Evolutionary conservation across 257 asterid genomes (phyloP).

Genomic region (Gynochthodes officinalis): DNA sequence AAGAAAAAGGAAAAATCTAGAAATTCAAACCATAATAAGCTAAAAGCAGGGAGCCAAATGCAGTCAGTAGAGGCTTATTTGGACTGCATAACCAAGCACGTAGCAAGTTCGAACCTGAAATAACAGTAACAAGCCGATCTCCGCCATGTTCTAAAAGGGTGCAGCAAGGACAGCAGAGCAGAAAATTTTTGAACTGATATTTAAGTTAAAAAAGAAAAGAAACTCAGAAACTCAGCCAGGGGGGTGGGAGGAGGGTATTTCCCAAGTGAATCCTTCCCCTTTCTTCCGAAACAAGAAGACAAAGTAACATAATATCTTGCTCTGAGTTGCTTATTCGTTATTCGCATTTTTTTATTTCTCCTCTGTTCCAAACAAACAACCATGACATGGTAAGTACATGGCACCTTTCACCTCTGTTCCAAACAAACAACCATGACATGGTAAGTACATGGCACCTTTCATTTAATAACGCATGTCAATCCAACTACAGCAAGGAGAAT

Average conservation of each 20-base stretch:
- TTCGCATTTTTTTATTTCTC: not conserved
- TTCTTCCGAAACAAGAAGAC: not conserved
- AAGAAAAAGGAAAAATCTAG: not conserved
- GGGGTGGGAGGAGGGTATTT: too few species aligned
- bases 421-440: too few species aligned
- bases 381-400: too few species aligned
- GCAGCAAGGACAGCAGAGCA: not conserved
- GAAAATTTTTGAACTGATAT: not conserved
- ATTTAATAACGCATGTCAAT: too few species aligned
- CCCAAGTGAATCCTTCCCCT: too few species aligned
- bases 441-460: too few species aligned
- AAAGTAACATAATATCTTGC: not conserved
- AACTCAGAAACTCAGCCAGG: too few species aligned
- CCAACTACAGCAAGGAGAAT: too few species aligned
- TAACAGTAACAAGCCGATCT: too few species aligned
- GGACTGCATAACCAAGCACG: not conserved
- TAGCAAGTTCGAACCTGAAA: too few species aligned
- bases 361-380: not conserved
- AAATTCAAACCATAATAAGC: not conserved
- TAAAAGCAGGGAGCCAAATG: not conserved
- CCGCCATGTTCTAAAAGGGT: not conserved
- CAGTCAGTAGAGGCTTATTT: not conserved
- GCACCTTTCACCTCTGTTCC: too few species aligned
- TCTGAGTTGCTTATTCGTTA: not conserved
- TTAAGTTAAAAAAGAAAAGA: not conserved